A percentile compares a stretch with the other conserved stretches of the same genome.
These are phyloP conservation scores for Boletus reticulatus DNA, from an alignment of 768 basidiomycete genomes.

Conservation along the genomic window DNA sequence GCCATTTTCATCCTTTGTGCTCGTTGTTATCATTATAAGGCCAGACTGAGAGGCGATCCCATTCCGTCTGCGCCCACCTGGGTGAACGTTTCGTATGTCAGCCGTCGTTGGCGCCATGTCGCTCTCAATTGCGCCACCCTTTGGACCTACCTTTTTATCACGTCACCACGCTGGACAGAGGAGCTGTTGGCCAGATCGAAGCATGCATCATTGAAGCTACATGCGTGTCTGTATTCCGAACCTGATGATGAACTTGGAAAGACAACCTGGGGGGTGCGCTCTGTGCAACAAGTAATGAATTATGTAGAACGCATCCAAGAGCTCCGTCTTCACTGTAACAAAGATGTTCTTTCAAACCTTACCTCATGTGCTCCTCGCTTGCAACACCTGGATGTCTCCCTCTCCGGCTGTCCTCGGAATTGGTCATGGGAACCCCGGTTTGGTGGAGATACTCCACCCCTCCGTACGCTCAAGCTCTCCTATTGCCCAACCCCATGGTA, in stretches of 20 bases:
- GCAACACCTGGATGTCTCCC: not conserved
- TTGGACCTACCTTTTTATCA: conserved; percentile 37
- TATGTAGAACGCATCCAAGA: not conserved
- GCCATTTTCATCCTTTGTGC: conserved; percentile 12
- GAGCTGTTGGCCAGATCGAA: conserved; percentile 46
- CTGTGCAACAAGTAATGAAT: not conserved
- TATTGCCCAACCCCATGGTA: not conserved
- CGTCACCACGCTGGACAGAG: conserved; percentile 34
- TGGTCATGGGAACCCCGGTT: too few relatives aligned
- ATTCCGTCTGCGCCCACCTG: not conserved
- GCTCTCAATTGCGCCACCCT: conserved; percentile 38
- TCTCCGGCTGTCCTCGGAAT: not conserved
- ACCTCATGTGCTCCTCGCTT: not conserved
- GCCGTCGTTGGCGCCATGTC: conserved; percentile 40
- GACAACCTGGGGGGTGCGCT: too few relatives aligned
- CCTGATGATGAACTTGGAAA: too few relatives aligned
- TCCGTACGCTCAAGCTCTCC: not conserved
- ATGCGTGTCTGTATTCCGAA: not conserved
- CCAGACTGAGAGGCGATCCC: not conserved
- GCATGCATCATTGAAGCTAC: conserved; percentile 27
- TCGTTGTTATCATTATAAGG: not conserved
- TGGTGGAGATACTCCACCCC: too few relatives aligned
- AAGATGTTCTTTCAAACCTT: not conserved
- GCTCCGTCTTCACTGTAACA: not conserved
- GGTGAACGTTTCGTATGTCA: conserved; percentile 15